Percentiles rank a stretch among this genome's conserved stretches.
Evolutionary conservation across 225 moss, liverwort and hornwort species (phyloP).

Genomic region (Lunularia cruciata): DNA sequence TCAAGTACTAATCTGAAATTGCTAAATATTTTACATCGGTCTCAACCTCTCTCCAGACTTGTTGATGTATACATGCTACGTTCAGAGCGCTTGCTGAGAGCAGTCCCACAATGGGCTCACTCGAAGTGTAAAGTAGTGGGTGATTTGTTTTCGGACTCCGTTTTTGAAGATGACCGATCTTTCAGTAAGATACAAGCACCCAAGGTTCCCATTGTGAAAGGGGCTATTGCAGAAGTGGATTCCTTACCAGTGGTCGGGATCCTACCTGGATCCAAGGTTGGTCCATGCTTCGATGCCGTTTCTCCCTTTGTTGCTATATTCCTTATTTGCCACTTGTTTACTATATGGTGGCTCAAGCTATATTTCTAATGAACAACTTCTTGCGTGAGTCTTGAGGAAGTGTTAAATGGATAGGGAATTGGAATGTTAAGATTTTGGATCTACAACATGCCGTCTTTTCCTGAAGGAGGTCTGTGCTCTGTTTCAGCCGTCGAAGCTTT

Average conservation of each 20-base stretch:
- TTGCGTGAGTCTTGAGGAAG: too few relatives aligned
- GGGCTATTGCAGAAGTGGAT: slow-evolving; percentile 16
- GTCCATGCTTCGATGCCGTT: too few relatives aligned
- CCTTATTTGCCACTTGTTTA: too few relatives aligned
- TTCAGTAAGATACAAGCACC: background rate
- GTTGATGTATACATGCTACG: slow-evolving; percentile 71
- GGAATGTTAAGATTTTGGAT: too few relatives aligned
- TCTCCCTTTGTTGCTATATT: background rate
- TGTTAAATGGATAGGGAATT: too few relatives aligned
- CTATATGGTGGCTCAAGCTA: too few relatives aligned
- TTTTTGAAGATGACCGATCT: too few relatives aligned
- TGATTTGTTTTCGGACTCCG: slow-evolving; percentile 74
- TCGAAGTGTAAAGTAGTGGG: slow-evolving; percentile 73
- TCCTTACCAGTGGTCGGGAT: slow-evolving; percentile 58
- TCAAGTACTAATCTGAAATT: too few relatives aligned
- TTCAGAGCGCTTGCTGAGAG: slow-evolving; percentile 53
- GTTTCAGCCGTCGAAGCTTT: slow-evolving; percentile 77
- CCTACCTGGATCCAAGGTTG: slow-evolving; percentile 85
- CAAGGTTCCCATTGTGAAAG: background rate
- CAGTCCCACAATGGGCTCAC: slow-evolving; percentile 66
- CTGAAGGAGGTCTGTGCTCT: background rate
- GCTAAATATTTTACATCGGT: too few relatives aligned
- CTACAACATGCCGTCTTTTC: background rate
- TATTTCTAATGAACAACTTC: too few relatives aligned
- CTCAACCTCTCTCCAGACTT: slow-evolving; percentile 37